A percentile compares a stretch with the other conserved stretches of the same genome.
These are phyloP conservation scores for Smittium culicis DNA, from an alignment of 371 early-diverging fungal genomes.

Conservation along the genomic window DNA sequence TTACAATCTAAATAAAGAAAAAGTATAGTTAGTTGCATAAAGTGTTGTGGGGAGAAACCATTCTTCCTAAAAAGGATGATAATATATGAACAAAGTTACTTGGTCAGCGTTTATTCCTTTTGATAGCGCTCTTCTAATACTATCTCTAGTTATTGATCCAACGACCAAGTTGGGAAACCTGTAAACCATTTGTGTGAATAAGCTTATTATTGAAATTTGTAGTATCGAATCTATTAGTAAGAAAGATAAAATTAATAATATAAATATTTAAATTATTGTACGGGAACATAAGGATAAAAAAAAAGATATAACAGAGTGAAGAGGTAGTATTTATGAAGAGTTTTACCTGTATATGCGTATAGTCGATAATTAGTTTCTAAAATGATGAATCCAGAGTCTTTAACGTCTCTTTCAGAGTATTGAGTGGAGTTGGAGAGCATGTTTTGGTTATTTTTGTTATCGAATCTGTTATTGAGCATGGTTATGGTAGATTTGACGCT, in stretches of 20 bases:
- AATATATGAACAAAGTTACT: constrained; percentile 8
- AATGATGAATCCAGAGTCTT: constrained; percentile 54
- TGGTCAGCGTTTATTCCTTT: constrained; percentile 96
- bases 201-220: constrained; percentile 88
- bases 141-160: constrained; percentile 83
- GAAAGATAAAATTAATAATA: not conserved
- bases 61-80: constrained; percentile 22
- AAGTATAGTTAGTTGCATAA: constrained; percentile 3
- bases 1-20: constrained; percentile 47
- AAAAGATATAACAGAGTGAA: too few species aligned
- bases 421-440: not conserved
- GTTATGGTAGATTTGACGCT: constrained; percentile 18
- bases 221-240: constrained; percentile 59
- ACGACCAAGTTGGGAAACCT: constrained; percentile 93
- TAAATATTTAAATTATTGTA: not conserved
- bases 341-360: constrained; percentile 77
- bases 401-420: not conserved
- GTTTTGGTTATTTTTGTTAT: not conserved
- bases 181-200: constrained; percentile 75
- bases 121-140: constrained; percentile 69
- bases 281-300: too few species aligned
- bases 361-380: constrained; percentile 86
- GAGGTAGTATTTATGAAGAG: too few species aligned
- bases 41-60: not conserved
- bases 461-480: not conserved